Evolutionary conservation across 202 grass and related monocot genomes (phyloP), one percentile per base, ranked within the genome.

Genomic region (Alloteropsis angusta): DNA sequence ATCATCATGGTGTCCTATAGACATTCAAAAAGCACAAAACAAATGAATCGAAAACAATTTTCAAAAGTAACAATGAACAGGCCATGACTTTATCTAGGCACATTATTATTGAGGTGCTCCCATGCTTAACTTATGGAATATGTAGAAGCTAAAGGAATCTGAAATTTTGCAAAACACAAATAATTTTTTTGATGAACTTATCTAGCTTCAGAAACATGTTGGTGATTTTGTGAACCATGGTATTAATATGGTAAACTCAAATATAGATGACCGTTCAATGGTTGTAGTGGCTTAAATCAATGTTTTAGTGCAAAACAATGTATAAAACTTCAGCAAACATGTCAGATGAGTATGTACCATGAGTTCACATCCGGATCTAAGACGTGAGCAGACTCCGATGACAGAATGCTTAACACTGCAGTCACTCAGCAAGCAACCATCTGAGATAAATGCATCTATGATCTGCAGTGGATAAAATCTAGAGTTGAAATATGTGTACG

Each of bases 1-100:
- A 96, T 96, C 93, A 96, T 90, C 56, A 96, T 56, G 7, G 87
- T 88, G 74, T 96, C 82, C 93, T 96, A 78, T 38, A 16, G 18
- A 54, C n/a, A 72, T 64, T 43, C n/a, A 23, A 7, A 78, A 84
- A 62, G 21, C 0, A 7, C 23, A 52, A 25, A 18, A 62, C 6
- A 43, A 52, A 63, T 78, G n/a, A 59, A 28, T 12, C 5, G 0
- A 10, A 32, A 41, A 17, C 8, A 17, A 18, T 41, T 49, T 76
- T 18, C 3, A 60, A 30, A 25, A 39, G n/a, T 38, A 59, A 12
- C 2, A 18, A 12, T 12, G 13, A 69, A 75, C n/a, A 44, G 6
- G 60, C 6, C 10, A 58, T 60, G 9, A 58, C 30, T 50, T 41
- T 11, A 69, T 56, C 11, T 30, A 26, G 35, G 13, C 48, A 58